Conservation (phyloP, 805 yeast species). For the Lipomyces orientalis region DNA sequence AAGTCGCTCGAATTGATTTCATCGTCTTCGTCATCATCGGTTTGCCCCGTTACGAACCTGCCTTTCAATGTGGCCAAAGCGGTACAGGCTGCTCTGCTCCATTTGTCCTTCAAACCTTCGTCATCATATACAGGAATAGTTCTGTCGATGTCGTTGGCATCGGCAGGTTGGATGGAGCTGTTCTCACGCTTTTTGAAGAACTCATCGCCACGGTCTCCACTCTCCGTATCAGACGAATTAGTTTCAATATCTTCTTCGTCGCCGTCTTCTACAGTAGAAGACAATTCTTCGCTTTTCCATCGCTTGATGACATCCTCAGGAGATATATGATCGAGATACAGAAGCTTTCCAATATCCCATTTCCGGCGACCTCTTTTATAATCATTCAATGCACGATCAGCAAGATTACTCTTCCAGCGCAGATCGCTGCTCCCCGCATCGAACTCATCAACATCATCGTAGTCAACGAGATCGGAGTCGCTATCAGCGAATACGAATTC, state of each 20-base stretch:
- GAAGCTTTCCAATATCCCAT: slow-evolving; percentile 81
- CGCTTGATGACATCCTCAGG: slow-evolving; percentile 74
- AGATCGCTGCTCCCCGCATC: slow-evolving; percentile 40
- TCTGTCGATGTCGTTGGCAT: slow-evolving; percentile 31
- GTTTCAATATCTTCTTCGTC: slow-evolving; percentile 51
- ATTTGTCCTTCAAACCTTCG: slow-evolving; percentile 33
- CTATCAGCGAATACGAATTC: slow-evolving; percentile 55
- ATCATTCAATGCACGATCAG: slow-evolving; percentile 64
- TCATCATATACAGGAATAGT: slow-evolving; percentile 34
- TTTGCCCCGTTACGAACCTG: slow-evolving; percentile 34
- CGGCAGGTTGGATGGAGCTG: slow-evolving; percentile 26
- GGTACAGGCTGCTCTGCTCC: slow-evolving; percentile 31
- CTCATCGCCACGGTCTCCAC: slow-evolving; percentile 39
- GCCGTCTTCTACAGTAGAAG: slow-evolving; percentile 52
- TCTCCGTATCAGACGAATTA: slow-evolving; percentile 20
- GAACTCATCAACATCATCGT: slow-evolving; percentile 51
- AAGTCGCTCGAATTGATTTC: slow-evolving; percentile 47
- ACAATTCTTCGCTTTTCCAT: slow-evolving; percentile 61
- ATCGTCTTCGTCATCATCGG: slow-evolving; percentile 43
- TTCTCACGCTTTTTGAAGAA: slow-evolving; percentile 45
- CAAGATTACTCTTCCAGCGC: slow-evolving; percentile 45
- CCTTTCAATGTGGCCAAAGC: slow-evolving; percentile 25
- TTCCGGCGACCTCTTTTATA: slow-evolving; percentile 58
- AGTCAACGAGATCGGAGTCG: slow-evolving; percentile 52
- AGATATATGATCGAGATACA: slow-evolving; percentile 77